These are phyloP conservation scores for Xylaria sp. DNA, from an alignment of 2,329 filamentous ascomycete species.

Conservation along the genomic window DNA sequence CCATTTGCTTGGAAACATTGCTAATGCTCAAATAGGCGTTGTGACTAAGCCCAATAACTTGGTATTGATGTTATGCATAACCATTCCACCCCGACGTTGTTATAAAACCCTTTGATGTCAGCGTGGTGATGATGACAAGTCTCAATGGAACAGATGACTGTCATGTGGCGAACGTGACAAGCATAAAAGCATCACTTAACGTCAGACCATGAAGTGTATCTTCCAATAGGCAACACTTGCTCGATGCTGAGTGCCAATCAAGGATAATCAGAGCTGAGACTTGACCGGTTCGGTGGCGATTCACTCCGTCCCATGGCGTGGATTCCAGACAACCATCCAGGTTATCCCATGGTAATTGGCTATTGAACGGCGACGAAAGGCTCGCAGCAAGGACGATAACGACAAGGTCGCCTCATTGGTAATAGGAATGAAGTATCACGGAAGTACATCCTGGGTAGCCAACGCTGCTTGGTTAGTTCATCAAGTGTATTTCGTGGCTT, in stretches of 20 bases:
- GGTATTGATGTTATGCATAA: constrained; percentile 25
- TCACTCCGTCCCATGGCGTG: constrained; percentile 20
- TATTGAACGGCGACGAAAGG: constrained; percentile 11
- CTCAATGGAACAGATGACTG: constrained; percentile 8
- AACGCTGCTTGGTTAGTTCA: constrained; percentile 3
- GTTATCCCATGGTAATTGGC: background rate
- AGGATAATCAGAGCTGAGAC: constrained; percentile 5
- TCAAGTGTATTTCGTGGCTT: constrained; percentile 1
- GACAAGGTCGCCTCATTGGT: constrained; percentile 19
- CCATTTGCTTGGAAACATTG: constrained; percentile 8
- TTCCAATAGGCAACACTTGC: constrained; percentile 28
- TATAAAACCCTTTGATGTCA: constrained; percentile 5
- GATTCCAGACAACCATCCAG: constrained; percentile 8
- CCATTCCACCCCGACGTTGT: constrained; percentile 10
- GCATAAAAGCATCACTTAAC: constrained; percentile 11
- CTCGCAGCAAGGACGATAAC: constrained; percentile 5
- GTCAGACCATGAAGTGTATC: constrained; percentile 14
- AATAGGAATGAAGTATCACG: constrained; percentile 16
- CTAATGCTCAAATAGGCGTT: constrained; percentile 27
- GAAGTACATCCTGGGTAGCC: constrained; percentile 16
- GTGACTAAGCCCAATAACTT: constrained; percentile 20
- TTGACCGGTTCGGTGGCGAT: constrained; percentile 25
- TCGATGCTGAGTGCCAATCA: constrained; percentile 30
- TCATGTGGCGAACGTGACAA: constrained; percentile 29
- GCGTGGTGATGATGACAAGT: constrained; percentile 7